Evolutionary conservation across 2,329 filamentous ascomycete species (phyloP).

Genomic region (Teratosphaeriaceae sp.): DNA sequence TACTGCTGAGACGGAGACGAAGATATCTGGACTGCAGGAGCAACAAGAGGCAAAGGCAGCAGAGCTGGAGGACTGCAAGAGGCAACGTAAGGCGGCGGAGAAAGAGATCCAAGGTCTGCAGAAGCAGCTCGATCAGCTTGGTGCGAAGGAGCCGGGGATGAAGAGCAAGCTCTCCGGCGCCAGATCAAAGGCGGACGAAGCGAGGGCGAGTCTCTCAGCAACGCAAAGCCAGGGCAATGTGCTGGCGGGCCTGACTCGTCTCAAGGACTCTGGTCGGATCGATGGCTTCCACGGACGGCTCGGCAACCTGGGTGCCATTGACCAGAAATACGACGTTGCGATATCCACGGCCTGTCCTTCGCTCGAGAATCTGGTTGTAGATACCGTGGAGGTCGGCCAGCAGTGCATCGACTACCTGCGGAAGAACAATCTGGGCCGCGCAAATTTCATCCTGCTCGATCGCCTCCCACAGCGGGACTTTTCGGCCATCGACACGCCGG

Average conservation of each 20-base stretch:
- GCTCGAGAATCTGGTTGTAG: constrained; percentile 93
- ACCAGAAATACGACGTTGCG: constrained; percentile 91
- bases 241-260: constrained; percentile 80
- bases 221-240: constrained; percentile 80
- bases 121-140: constrained; percentile 64
- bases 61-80: constrained; percentile 70
- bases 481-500: constrained; percentile 75
- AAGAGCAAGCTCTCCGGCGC: constrained; percentile 81
- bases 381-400: constrained; percentile 91
- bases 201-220: constrained; percentile 78
- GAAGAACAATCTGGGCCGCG: constrained; percentile 93
- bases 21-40: constrained; percentile 67
- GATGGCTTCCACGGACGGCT: constrained; percentile 95
- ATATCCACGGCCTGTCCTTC: constrained; percentile 92
- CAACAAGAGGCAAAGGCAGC: constrained; percentile 61
- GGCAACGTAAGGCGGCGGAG: constrained; percentile 64
- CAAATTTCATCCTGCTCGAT: constrained; percentile 94
- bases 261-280: constrained; percentile 93
- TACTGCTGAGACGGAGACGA: constrained; percentile 73
- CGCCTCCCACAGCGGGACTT: constrained; percentile 75
- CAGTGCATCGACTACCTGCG: constrained; percentile 97
- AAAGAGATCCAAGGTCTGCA: constrained; percentile 68
- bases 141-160: constrained; percentile 71
- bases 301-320: constrained; percentile 89
- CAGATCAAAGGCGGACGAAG: constrained; percentile 93